Evolutionary conservation across 2,329 filamentous ascomycete genomes (phyloP), one percentile per base, ranked within the genome.

Genomic region (Alternaria sp.): DNA sequence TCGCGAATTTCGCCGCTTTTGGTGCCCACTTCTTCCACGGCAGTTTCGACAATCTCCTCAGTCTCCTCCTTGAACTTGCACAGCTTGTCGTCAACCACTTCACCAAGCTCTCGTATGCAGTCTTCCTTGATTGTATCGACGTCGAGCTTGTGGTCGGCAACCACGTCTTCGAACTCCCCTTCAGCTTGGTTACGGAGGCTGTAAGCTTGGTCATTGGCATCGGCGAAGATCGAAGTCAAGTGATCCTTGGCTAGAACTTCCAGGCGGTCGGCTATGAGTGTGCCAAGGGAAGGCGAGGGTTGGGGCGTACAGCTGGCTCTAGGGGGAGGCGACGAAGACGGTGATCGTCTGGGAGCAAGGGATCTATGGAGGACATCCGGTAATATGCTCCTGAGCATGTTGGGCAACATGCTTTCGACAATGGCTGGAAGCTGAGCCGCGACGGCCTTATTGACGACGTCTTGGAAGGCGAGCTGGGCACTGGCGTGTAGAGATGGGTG

Each of bases 161-260:
- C 11, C 10, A 63, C 44, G 5, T 66, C 65, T 11, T 54, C 32
- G 21, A 69, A 64, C 6, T 69, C 58, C 7, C 54, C 52, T 3
- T 68, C 63, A 11, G 65, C 65, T 7, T 26, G 36, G 19, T 12
- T 40, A 2, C 59, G 62, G 15, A 68, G 40, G 30, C 57, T 54
- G 17, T 61, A 45, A 2, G 65, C 65, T 19, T 68, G 52, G 25
- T 59, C 54, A 12, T 61, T 43, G 1, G 63, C 56, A 15, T 69
- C 44, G 4, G 47, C 45, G 17, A 59, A 68, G 3, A 69, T 56
- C 2, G 17, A 43, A 15, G 40, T 6, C 3, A 68, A 28, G 8
- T 66, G 46, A 3, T 26, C 32, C 47, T 64, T 44, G 13, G 59
- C 52, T 1, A 44, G 40, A 21, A 19, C 44, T 4, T 55, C 51